Conservation (phyloP, 129 eudicot genomes). For the Chrysanthemum lavandulifolium region DNA sequence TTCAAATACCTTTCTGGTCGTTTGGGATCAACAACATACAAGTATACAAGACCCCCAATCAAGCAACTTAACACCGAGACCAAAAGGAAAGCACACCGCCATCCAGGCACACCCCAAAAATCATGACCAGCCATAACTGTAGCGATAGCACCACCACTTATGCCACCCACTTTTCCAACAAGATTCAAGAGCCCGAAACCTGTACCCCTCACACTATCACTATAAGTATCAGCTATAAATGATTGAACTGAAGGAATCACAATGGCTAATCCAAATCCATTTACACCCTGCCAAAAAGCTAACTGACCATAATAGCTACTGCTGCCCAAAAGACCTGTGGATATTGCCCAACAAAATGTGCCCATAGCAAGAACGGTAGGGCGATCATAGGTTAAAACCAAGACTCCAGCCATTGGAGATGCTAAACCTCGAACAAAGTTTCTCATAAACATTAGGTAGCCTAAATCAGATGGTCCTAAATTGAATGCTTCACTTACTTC, state of each 20-base stretch:
- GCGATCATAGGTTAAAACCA: slow-evolving; percentile 83
- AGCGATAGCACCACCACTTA: slow-evolving; percentile 93
- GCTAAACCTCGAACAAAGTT: slow-evolving; percentile 86
- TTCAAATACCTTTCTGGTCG: slow-evolving; percentile 43
- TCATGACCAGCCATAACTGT: slow-evolving; percentile 92
- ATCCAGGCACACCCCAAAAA: slow-evolving; percentile 83
- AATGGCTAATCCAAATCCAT: slow-evolving; percentile 92
- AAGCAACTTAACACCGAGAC: slow-evolving; percentile 67
- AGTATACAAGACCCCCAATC: slow-evolving; percentile 66
- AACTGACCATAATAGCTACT: slow-evolving; percentile 69
- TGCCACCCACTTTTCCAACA: slow-evolving; percentile 88
- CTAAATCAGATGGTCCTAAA: slow-evolving; percentile 88
- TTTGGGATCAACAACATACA: slow-evolving; percentile 86
- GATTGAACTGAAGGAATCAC: slow-evolving; percentile 98
- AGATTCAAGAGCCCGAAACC: slow-evolving; percentile 84
- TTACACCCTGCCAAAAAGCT: slow-evolving; percentile 90
- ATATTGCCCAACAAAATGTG: slow-evolving; percentile 91
- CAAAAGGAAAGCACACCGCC: slow-evolving; percentile 78
- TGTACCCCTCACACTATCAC: slow-evolving; percentile 75
- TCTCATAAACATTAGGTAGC: slow-evolving; percentile 76
- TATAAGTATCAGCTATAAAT: slow-evolving; percentile 86
- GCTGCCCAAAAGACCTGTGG: slow-evolving; percentile 83
- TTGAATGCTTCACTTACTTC: slow-evolving; percentile 91
- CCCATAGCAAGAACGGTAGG: slow-evolving; percentile 86
- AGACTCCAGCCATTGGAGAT: slow-evolving; percentile 85